Conservation (phyloP, 495 filamentous ascomycete genomes). For the Hyphodiscus hymeniophilus region DNA sequence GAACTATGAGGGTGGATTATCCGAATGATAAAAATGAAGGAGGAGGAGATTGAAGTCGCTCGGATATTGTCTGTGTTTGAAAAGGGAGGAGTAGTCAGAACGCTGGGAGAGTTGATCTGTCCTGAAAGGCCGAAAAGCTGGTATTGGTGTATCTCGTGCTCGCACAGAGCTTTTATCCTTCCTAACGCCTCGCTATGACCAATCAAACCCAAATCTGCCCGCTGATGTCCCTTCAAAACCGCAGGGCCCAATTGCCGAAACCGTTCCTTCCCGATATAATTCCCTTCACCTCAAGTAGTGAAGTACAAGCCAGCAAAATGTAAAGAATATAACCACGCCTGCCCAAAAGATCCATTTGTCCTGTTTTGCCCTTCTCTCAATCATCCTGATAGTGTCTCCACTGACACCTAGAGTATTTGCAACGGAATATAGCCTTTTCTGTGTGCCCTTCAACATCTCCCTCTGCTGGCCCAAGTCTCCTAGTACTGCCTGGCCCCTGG, state of each 20-base stretch:
- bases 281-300: conserved; percentile 62
- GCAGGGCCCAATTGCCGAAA: background rate
- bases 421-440: conserved; percentile 81
- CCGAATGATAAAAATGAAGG: background rate
- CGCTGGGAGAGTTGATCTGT: too few relatives aligned
- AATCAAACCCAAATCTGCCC: background rate
- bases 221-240: background rate
- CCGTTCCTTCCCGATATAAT: background rate
- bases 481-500: conserved; percentile 81
- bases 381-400: conserved; percentile 93
- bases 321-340: conserved; percentile 81
- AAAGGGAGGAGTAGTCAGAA: too few relatives aligned
- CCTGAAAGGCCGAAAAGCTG: too few relatives aligned
- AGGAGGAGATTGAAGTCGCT: background rate
- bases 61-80: background rate
- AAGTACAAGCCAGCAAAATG: conserved; percentile 84
- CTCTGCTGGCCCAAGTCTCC: conserved; percentile 83
- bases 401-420: conserved; percentile 90
- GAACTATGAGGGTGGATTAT: background rate
- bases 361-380: conserved; percentile 83
- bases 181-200: conserved; percentile 1
- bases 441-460: conserved; percentile 90
- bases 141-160: background rate
- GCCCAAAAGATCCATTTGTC: conserved; percentile 98
- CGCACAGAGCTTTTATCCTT: background rate